A percentile compares a stretch with the other conserved stretches of the same genome.
Evolutionary conservation across 1,284 basidiomycete genomes (phyloP).

Genomic region (Austroboletus novae-zelandiae): DNA sequence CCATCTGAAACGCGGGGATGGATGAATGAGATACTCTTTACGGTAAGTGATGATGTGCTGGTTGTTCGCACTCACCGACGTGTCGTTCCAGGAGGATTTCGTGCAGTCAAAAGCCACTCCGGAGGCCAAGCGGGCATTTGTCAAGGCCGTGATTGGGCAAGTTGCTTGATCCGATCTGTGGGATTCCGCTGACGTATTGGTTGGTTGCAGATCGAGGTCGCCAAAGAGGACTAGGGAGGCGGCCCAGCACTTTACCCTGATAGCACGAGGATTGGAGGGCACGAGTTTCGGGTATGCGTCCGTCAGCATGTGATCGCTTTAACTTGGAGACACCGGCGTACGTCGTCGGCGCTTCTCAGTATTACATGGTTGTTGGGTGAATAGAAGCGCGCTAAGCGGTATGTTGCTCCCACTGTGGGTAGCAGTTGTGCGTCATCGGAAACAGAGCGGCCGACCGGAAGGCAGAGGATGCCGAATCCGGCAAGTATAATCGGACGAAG

Average conservation of each 20-base stretch:
- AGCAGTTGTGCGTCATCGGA: conserved; percentile 11
- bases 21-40: conserved; percentile 69
- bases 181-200: neutral
- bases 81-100: conserved; percentile 53
- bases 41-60: conserved; percentile 45
- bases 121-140: conserved; percentile 76
- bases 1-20: conserved; percentile 58
- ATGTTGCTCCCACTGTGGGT: conserved; percentile 10
- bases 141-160: conserved; percentile 71
- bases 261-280: conserved; percentile 73
- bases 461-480: neutral
- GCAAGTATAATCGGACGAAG: neutral
- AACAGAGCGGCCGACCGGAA: conserved; percentile 13
- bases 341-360: no score
- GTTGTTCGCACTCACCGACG: neutral
- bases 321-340: no score
- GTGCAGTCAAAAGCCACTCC: conserved; percentile 57
- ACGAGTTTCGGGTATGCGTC: conserved; percentile 71
- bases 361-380: neutral
- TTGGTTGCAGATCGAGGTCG: conserved; percentile 52
- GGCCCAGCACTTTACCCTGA: conserved; percentile 71
- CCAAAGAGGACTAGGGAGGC: conserved; percentile 66
- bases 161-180: conserved; percentile 11
- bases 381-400: neutral
- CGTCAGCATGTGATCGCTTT: conserved; percentile 25